phyloP scores from a whole-genome alignment of 768 basidiomycete genomes.

The Rhizopogon roseolus region DNA sequence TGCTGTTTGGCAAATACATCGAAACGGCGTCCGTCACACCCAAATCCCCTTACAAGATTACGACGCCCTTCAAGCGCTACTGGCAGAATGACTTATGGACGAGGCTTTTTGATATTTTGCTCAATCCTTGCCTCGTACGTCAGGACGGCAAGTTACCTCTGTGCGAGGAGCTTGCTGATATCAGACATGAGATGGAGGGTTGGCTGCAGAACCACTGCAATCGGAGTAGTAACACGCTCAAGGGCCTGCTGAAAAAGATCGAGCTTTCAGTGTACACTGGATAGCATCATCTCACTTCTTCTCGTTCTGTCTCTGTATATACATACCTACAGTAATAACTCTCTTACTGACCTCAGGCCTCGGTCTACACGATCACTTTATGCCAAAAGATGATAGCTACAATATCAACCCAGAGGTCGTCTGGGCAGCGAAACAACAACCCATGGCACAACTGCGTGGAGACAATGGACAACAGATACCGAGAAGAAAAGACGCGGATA shows the following conservation, averaged over 20 bases:
- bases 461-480: background rate
- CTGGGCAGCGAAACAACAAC: conserved; percentile 1
- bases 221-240: conserved; percentile 74
- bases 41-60: conserved; percentile 51
- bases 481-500: background rate
- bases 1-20: conserved; percentile 97
- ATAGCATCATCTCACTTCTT: conserved; percentile 4
- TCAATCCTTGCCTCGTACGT: conserved; percentile 71
- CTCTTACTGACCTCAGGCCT: background rate
- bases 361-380: background rate
- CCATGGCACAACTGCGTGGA: background rate
- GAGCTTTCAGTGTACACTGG: conserved; percentile 44
- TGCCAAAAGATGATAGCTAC: conserved; percentile 1
- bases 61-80: conserved; percentile 84
- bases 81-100: conserved; percentile 92
- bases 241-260: conserved; percentile 79
- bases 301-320: background rate
- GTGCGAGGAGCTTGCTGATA: conserved; percentile 52
- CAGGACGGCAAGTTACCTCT: conserved; percentile 65
- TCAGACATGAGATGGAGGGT: conserved; percentile 79
- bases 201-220: conserved; percentile 89
- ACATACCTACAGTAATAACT: no score
- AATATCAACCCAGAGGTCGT: background rate
- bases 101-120: conserved; percentile 73
- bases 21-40: conserved; percentile 55